Evolutionary conservation across 306 rosid genomes (phyloP), one percentile per base, ranked within the genome.

Genomic region (Cercis canadensis): DNA sequence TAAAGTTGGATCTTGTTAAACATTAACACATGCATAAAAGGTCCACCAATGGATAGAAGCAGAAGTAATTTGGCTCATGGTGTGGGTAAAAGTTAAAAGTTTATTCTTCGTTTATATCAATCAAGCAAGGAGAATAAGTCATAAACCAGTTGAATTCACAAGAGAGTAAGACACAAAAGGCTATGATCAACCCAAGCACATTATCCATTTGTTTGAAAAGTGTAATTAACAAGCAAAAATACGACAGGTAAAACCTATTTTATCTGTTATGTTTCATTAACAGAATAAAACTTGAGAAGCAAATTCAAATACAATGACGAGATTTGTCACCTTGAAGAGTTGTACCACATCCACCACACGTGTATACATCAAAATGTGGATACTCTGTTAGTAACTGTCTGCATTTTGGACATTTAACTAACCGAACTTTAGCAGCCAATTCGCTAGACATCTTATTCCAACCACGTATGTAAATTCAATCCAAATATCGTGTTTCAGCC

Each of bases 331-430:
- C 99, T 89, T 75, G 73, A 62, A 95, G 99, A 45, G 69, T 62
- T 43, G 92, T 63, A 41, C 78, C 81, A 60, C 99, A 95, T 84
- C 88, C 93, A 57, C 99, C 99, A 34, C 99, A 95, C 85, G 54
- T 73, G 83, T 91, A 95, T 19, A 95, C 75, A 66, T 66, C 75
- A 77, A 66, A 67, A 40, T 76, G 79, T 15, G 88, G 70, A 80
- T 75, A 65, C 82, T 95, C 99, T 31, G 75, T 80, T 60, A 91
- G 97, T 82, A 91, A 72, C 36, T 2, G 18, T 13, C 57, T 41
- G 65, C 99, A 95, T 73, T 88, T 87, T 2, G 99, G 97, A 81
- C 99, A 95, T 53, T 59, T 75, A 55, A 95, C 99, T 43, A 86
- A 21, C 70, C 99, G 90, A 82, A 83, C 53, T 10, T 77, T 77